These are phyloP conservation scores for Magnolia sinica DNA, from an alignment of 164 flowering plant genomes.

Conservation along the genomic window DNA sequence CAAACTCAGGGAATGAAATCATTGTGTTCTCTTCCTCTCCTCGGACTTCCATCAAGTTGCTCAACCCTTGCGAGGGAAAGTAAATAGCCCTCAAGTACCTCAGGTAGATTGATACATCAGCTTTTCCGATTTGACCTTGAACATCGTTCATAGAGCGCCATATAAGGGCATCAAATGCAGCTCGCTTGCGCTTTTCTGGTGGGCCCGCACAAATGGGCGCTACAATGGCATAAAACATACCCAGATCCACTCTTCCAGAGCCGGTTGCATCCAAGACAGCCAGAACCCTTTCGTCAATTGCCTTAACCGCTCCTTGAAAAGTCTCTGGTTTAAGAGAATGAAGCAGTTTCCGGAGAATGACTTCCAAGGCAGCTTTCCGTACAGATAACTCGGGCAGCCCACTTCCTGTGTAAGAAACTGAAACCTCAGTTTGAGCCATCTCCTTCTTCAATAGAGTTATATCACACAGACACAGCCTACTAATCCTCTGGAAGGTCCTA, in stretches of 20 bases:
- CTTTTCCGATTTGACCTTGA: slow-evolving; percentile 10
- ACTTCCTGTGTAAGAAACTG: slow-evolving; percentile 3
- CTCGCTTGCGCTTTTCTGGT: slow-evolving; percentile 15
- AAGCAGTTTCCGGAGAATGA: slow-evolving; percentile 15
- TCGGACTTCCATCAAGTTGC: slow-evolving; percentile 4
- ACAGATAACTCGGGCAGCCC: slow-evolving; percentile 10
- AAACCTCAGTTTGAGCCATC: slow-evolving; percentile 9
- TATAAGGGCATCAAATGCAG: slow-evolving; percentile 16
- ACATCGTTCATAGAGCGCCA: slow-evolving; percentile 17
- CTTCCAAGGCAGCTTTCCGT: slow-evolving; percentile 16
- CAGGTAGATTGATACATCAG: slow-evolving; percentile 8
- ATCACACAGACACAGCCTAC: slow-evolving; percentile 11
- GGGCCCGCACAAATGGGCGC: slow-evolving; percentile 16
- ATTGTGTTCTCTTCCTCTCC: slow-evolving; percentile 8
- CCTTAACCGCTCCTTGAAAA: slow-evolving; percentile 21
- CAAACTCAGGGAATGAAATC: slow-evolving; percentile 20
- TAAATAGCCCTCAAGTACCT: slow-evolving; percentile 16
- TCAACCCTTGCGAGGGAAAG: slow-evolving; percentile 3
- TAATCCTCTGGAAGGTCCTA: slow-evolving; percentile 16
- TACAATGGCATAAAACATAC: slow-evolving; percentile 21
- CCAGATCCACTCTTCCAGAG: slow-evolving; percentile 18
- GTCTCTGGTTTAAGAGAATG: slow-evolving; percentile 17
- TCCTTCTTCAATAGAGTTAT: slow-evolving; percentile 12
- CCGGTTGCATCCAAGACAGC: slow-evolving; percentile 15
- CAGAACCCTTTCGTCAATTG: slow-evolving; percentile 14